Base-by-base conservation (phyloP, 2,329 filamentous ascomycete genomes). In the Apiospora phragmitis region DNA sequence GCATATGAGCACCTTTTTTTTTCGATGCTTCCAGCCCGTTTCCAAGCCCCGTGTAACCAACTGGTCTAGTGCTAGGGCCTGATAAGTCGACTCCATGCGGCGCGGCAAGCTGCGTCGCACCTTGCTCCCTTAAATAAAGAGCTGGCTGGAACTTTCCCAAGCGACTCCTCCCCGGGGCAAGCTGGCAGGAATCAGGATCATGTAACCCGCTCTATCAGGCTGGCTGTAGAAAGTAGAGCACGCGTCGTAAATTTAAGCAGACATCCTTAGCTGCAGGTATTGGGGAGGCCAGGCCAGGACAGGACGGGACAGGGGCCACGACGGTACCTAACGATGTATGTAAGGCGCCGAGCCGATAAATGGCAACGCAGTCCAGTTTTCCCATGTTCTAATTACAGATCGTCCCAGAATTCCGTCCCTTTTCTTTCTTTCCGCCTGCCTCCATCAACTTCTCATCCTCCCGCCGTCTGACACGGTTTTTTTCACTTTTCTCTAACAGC, bases 21-120 rank as follows among this genome's bases (percentile, higher is more conserved):
- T 62, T 62, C 55, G 55, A 62, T 62, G 55, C 55, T 62, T 62
- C 55, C 55, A 62, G 55, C 55, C 55, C 55, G 55, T 62, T 62
- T 32, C 32, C 32, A 62, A 62, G 55, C 55, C 55, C 55, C 55
- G 55, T 62, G 55, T 11, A 38, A 62, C 18, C 29, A 38, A n/a
- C 26, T 8, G 32, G 32, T 12, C 55, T 38, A 62, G 32, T 38
- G 55, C 32, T 32, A 24, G 55, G 2, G 49, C 51, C 51, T 59
- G 51, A 59, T 29, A 59, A 38, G 55, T 62, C 32, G 32, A 35
- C 18, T 35, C 51, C 51, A 59, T 59, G 55, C 55, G 55, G 55
- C 29, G 55, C 32, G 55, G 55, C 55, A 32, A 38, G 32, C 55
- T 62, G 55, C 55, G 55, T 38, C 55, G 51, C 51, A 59, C 51